These are phyloP conservation scores for Pseudogymnoascus sp. DNA, from an alignment of 2,329 filamentous ascomycete species.

Conservation along the genomic window DNA sequence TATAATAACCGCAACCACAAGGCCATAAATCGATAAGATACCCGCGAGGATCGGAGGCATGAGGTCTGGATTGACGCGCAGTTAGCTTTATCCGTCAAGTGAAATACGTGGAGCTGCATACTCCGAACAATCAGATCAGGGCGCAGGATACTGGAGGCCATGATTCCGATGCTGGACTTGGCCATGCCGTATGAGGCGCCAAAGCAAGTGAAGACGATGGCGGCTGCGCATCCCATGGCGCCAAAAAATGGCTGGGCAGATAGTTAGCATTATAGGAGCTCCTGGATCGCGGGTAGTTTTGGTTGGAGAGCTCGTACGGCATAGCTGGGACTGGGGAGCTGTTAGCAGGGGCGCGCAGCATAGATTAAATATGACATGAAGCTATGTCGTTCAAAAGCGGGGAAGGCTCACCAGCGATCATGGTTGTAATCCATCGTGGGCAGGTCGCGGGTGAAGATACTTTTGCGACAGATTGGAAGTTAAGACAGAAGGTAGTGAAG, in stretches of 20 bases:
- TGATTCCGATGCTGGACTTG: conserved; percentile 96
- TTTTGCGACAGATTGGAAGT: neutral
- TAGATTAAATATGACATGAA: neutral
- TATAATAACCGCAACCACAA: conserved; percentile 78
- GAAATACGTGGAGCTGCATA: conserved; percentile 42
- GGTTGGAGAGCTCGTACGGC: neutral
- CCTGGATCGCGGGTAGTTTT: neutral
- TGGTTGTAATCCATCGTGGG: neutral
- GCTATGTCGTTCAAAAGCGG: neutral
- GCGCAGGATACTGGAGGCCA: conserved; percentile 91
- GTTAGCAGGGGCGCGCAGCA: neutral
- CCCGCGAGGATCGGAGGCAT: conserved; percentile 99
- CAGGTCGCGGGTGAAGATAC: neutral
- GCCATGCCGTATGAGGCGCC: conserved; percentile 96
- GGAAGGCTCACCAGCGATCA: neutral
- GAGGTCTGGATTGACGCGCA: conserved; percentile 60
- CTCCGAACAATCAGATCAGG: conserved; percentile 98
- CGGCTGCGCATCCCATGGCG: conserved; percentile 86
- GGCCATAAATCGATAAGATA: conserved; percentile 98
- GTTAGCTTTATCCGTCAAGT: neutral
- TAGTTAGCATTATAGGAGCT: neutral
- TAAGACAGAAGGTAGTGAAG: neutral
- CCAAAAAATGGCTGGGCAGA: conserved; percentile 71
- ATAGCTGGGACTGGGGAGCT: conserved; percentile 7
- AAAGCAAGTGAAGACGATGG: conserved; percentile 77